These are phyloP conservation scores for Strobilomyces echinocephalus DNA, from an alignment of 768 basidiomycete species.

Conservation along the genomic window DNA sequence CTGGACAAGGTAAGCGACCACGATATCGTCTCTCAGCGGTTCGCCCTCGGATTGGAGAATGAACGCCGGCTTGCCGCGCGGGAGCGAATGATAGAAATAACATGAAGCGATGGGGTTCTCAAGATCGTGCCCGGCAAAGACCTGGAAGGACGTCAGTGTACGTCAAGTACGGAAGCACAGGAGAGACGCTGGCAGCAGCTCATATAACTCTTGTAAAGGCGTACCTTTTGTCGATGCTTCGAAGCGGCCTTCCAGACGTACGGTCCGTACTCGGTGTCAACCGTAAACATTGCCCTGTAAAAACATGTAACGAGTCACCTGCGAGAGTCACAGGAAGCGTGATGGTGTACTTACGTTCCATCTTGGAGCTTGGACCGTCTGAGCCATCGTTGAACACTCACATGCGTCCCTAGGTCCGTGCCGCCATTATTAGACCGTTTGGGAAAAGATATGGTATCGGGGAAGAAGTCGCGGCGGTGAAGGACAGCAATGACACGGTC, in stretches of 20 bases:
- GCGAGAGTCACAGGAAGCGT: background rate
- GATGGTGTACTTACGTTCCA: constrained; percentile 18
- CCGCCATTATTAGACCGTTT: background rate
- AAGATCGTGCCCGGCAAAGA: constrained; percentile 23
- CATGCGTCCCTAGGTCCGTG: background rate
- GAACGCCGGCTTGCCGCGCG: constrained; percentile 15
- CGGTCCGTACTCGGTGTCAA: constrained; percentile 21
- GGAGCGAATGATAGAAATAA: constrained; percentile 9
- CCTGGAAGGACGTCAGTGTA: constrained; percentile 4
- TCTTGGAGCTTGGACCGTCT: constrained; percentile 21
- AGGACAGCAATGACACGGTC: constrained; percentile 20
- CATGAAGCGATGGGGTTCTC: constrained; percentile 22
- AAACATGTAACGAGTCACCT: background rate
- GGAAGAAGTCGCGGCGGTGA: constrained; percentile 25
- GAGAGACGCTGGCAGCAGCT: background rate
- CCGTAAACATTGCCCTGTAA: constrained; percentile 15
- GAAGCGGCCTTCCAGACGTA: constrained; percentile 28
- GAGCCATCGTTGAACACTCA: constrained; percentile 27
- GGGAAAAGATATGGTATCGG: constrained; percentile 28
- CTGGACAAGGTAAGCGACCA: constrained; percentile 27
- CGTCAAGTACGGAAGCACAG: background rate
- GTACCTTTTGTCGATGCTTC: constrained; percentile 21
- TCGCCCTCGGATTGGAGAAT: constrained; percentile 21
- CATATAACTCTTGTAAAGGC: background rate
- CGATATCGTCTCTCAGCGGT: constrained; percentile 28